These are phyloP conservation scores for Debaryomycetaceae sp. DNA, from an alignment of 1,139 yeast species.

Conservation along the genomic window DNA sequence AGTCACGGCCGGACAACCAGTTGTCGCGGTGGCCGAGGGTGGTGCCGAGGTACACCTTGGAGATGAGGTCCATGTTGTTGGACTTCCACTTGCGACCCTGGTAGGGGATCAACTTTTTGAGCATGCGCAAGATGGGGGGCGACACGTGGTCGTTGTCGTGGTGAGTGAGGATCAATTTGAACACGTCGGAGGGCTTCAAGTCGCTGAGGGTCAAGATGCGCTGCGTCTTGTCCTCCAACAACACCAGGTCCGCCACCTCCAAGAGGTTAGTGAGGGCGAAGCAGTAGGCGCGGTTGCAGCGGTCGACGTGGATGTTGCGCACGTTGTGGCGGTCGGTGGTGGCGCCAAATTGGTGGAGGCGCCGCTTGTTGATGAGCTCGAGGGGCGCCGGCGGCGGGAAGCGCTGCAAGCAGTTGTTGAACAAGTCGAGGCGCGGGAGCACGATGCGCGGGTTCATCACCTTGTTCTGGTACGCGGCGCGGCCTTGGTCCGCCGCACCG, in stretches of 20 bases:
- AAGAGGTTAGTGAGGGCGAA: conserved; percentile 43
- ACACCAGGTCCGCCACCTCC: conserved; percentile 37
- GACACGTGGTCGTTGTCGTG: conserved; percentile 63
- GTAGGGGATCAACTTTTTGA: conserved; percentile 81
- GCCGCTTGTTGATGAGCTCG: conserved; percentile 27
- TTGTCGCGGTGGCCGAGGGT: conserved; percentile 70
- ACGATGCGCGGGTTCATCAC: conserved; percentile 44
- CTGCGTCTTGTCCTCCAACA: conserved; percentile 47
- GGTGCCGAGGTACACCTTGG: conserved; percentile 77
- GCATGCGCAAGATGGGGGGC: conserved; percentile 63
- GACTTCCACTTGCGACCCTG: conserved; percentile 95
- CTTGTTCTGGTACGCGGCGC: conserved; percentile 28
- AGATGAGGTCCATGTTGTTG: conserved; percentile 87
- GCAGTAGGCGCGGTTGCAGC: conserved; percentile 42
- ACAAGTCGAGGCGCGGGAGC: conserved; percentile 39
- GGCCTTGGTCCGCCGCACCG: neutral
- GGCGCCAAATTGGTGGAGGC: conserved; percentile 24
- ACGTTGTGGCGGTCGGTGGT: conserved; percentile 24
- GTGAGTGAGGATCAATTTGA: conserved; percentile 39
- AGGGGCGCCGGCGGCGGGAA: conserved; percentile 14
- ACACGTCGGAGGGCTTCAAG: conserved; percentile 48
- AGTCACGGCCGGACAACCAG: conserved; percentile 86
- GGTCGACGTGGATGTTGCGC: conserved; percentile 24
- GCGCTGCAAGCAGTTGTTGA: conserved; percentile 33
- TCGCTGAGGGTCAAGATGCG: conserved; percentile 53